Percentiles rank a stretch among this genome's conserved stretches.
Evolutionary conservation across 2,329 filamentous ascomycete species (phyloP).

Genomic region (Coniochaeta hoffmannii): DNA sequence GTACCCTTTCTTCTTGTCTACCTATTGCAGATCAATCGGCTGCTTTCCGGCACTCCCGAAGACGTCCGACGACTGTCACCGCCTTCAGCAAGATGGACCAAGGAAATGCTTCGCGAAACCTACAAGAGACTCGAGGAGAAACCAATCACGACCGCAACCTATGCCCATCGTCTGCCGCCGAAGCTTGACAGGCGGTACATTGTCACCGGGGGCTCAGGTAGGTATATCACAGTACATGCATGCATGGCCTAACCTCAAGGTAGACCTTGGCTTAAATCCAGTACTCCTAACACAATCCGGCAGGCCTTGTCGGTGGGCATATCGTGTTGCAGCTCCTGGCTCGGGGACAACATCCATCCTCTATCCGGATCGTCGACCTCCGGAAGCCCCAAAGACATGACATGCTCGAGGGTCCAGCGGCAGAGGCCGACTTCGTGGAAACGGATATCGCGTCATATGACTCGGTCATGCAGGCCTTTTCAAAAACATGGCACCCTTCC

Average conservation of each 20-base stretch:
- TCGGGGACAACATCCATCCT: slow-evolving; percentile 40
- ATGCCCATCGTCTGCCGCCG: slow-evolving; percentile 26
- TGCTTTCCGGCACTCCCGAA: slow-evolving; percentile 29
- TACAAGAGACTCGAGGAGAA: slow-evolving; percentile 25
- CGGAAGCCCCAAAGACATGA: slow-evolving; percentile 32
- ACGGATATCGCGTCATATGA: slow-evolving; percentile 41
- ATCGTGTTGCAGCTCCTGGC: slow-evolving; percentile 45
- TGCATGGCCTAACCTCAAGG: too few species aligned
- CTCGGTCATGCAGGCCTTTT: slow-evolving; percentile 39
- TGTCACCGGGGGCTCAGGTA: slow-evolving; percentile 39
- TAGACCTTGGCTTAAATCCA: too few species aligned
- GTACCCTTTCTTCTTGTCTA: slow-evolving; percentile 20
- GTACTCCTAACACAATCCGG: slow-evolving; percentile 37
- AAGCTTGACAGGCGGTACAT: slow-evolving; percentile 34
- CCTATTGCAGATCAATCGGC: slow-evolving; percentile 28
- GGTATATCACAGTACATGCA: slow-evolving; percentile 12
- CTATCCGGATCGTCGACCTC: slow-evolving; percentile 48
- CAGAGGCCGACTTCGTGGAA: slow-evolving; percentile 33
- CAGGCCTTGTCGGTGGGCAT: slow-evolving; percentile 47
- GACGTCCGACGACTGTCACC: slow-evolving; percentile 14
- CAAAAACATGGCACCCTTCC: slow-evolving; percentile 34
- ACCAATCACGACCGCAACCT: slow-evolving; percentile 26
- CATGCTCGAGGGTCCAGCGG: slow-evolving; percentile 26
- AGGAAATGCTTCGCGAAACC: slow-evolving; percentile 24
- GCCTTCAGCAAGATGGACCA: slow-evolving; percentile 29